phyloP scores from a whole-genome alignment of 305 asterid species.

The Stenogyne calaminthoides region DNA sequence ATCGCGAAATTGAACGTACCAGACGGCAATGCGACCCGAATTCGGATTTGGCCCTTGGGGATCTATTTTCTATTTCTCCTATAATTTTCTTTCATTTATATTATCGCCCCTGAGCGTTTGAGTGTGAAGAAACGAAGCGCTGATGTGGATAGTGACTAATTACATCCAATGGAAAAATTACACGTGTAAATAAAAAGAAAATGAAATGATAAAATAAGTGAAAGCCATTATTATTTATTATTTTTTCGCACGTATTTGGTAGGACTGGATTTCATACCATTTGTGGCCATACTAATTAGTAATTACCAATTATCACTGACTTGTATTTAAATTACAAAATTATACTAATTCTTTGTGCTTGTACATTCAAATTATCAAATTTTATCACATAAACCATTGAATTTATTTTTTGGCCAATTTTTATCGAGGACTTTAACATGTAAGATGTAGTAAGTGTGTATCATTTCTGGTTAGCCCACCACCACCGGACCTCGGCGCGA shows the following conservation, averaged over 20 bases:
- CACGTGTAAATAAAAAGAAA: slow-evolving; percentile 12
- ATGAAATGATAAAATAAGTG: not conserved
- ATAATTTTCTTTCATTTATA: not conserved
- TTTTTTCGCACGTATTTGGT: not conserved
- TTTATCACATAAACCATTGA: no score
- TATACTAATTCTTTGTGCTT: no score
- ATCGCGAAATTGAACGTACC: slow-evolving; percentile 14
- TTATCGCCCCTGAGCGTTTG: not conserved
- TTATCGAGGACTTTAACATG: no score
- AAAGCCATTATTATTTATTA: not conserved
- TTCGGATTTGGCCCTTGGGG: slow-evolving; percentile 6
- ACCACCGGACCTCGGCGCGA: no score
- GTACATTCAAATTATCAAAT: no score
- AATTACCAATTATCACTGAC: no score
- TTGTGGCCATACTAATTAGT: not conserved
- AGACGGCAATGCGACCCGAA: not conserved
- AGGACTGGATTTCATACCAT: not conserved
- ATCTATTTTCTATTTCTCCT: not conserved
- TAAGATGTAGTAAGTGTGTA: no score
- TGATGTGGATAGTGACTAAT: slow-evolving; percentile 10
- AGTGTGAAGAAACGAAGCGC: not conserved
- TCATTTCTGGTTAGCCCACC: no score
- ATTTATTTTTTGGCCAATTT: no score
- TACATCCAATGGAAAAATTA: not conserved
- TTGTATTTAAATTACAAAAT: no score